Percentiles rank a stretch among this genome's conserved stretches.
Evolutionary conservation across 2,329 filamentous ascomycete genomes (phyloP).

Genomic region (Dryadomyces sulphureus): DNA sequence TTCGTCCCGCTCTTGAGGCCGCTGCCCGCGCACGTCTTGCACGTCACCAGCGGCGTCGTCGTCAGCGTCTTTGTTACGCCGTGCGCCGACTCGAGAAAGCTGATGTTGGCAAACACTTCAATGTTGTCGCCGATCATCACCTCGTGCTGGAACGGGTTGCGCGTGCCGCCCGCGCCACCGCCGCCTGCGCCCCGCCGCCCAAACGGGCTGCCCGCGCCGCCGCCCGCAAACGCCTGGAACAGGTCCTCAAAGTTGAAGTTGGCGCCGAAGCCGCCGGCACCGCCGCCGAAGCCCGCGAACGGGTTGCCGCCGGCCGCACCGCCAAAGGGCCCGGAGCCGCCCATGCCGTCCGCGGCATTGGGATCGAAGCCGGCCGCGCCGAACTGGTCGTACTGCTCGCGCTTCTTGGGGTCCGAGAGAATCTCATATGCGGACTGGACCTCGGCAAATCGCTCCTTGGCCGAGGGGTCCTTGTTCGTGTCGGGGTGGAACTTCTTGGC

Average conservation of each 20-base stretch:
- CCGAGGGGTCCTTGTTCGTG: conserved; percentile 87
- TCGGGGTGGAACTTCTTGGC: conserved; percentile 98
- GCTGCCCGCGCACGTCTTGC: conserved; percentile 67
- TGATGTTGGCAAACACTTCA: conserved; percentile 83
- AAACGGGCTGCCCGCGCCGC: conserved; percentile 30
- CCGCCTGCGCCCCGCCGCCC: conserved; percentile 25
- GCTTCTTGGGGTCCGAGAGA: conserved; percentile 84
- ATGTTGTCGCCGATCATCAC: conserved; percentile 90
- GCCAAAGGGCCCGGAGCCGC: conserved; percentile 43
- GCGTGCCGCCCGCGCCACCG: conserved; percentile 27
- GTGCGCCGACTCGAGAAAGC: conserved; percentile 92
- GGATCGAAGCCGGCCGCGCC: conserved; percentile 81
- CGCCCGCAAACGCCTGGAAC: conserved; percentile 69
- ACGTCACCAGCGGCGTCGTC: conserved; percentile 68
- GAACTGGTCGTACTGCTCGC: conserved; percentile 80
- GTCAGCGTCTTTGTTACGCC: conserved; percentile 77
- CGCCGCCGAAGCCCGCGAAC: conserved; percentile 45
- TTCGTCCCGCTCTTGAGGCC: conserved; percentile 73
- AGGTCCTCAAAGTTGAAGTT: conserved; percentile 95
- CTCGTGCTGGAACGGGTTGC: conserved; percentile 60
- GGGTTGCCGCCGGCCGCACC: conserved; percentile 42
- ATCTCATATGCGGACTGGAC: conserved; percentile 91
- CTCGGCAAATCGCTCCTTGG: conserved; percentile 89
- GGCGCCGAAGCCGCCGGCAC: conserved; percentile 50
- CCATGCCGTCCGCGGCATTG: conserved; percentile 41